Evolutionary conservation across 192 early-diverging fungal genomes (phyloP).

Genomic region (Spizellomyces sp.): DNA sequence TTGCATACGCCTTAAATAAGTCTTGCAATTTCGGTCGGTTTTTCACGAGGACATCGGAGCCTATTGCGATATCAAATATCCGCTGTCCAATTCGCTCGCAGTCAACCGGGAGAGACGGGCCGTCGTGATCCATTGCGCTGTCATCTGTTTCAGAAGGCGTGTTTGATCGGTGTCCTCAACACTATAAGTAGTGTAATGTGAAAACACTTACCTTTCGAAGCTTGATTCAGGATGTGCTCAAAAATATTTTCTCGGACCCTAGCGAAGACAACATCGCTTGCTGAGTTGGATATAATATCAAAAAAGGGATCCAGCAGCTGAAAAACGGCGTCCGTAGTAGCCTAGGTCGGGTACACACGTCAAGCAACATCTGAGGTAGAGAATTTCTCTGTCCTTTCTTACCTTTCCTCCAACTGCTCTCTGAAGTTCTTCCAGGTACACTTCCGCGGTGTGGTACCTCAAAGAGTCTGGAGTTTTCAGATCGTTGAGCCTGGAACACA

Average conservation of each 20-base stretch:
- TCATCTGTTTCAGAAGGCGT: too few species aligned
- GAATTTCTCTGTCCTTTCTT: background rate
- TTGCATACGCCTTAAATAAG: conserved; percentile 40
- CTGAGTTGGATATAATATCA: conserved; percentile 47
- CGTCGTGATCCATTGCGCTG: too few species aligned
- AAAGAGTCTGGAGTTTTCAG: conserved; percentile 67
- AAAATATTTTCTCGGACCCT: conserved; percentile 45
- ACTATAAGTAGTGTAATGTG: background rate
- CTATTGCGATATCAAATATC: conserved; percentile 13
- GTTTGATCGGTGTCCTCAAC: too few species aligned
- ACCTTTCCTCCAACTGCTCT: conserved; percentile 56
- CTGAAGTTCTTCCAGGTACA: conserved; percentile 72
- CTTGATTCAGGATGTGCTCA: conserved; percentile 43
- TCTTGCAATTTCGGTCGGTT: conserved; percentile 42
- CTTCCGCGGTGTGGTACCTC: conserved; percentile 71
- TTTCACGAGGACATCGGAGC: conserved; percentile 23
- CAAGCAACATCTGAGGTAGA: background rate
- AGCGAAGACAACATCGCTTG: conserved; percentile 47
- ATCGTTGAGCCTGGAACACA: conserved; percentile 53
- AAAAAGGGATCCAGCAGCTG: conserved; percentile 56
- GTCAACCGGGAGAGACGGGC: too few species aligned
- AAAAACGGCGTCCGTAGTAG: conserved; percentile 33
- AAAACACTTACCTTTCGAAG: conserved; percentile 8
- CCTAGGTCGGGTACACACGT: too few species aligned
- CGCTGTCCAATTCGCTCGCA: background rate